Conservation (phyloP, 1,284 basidiomycete species). For the Ceratorhiza oryzae-sativae region DNA sequence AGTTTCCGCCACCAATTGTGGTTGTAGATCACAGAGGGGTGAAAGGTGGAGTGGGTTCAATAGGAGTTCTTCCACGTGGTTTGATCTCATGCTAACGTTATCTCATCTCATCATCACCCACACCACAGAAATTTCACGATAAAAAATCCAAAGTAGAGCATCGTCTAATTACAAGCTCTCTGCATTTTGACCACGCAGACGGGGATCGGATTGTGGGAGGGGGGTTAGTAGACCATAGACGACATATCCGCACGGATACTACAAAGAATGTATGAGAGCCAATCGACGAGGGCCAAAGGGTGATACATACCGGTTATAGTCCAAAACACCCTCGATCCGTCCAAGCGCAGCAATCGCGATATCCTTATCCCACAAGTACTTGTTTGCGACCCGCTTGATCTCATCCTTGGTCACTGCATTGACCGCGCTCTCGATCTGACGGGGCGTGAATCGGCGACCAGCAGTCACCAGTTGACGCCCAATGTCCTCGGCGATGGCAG, state of each 20-base stretch:
- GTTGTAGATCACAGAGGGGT: not conserved
- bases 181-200: constrained; percentile 26
- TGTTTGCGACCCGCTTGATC: constrained; percentile 93
- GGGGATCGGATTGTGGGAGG: not conserved
- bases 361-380: constrained; percentile 97
- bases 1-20: not conserved
- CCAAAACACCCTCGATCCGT: constrained; percentile 85
- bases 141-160: constrained; percentile 17
- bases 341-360: constrained; percentile 85
- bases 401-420: constrained; percentile 89
- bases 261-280: constrained; percentile 1
- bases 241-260: constrained; percentile 81
- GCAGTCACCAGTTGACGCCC: constrained; percentile 96
- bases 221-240: constrained; percentile 71
- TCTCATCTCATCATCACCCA: constrained; percentile 9
- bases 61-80: too few relatives aligned
- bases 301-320: constrained; percentile 64
- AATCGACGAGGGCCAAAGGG: not conserved
- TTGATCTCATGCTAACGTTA: too few relatives aligned
- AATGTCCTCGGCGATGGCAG: constrained; percentile 97
- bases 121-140: constrained; percentile 14
- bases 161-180: constrained; percentile 38
- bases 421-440: constrained; percentile 92
- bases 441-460: constrained; percentile 87
- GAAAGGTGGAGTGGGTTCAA: not conserved